phyloP scores from a whole-genome alignment of 345 rosid species.

The Syzygium jambos region DNA sequence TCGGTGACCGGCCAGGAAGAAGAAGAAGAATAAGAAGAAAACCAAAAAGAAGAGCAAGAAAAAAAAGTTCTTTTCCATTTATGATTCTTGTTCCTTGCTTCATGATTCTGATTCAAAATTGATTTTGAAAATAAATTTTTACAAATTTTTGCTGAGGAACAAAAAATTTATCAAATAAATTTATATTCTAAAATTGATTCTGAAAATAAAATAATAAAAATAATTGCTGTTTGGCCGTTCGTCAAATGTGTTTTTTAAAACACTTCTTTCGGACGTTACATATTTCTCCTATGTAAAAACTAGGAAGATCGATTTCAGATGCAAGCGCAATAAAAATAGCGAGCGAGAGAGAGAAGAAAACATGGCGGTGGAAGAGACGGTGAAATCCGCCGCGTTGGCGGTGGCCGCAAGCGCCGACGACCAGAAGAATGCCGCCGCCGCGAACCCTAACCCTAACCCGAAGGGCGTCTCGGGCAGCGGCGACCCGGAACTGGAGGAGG shows the following conservation, averaged over 20 bases:
- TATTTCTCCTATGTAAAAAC: background rate
- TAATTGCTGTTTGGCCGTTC: too few species aligned
- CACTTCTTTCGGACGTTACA: background rate
- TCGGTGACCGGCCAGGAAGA: too few species aligned
- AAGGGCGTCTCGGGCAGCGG: background rate
- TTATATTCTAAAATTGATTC: too few species aligned
- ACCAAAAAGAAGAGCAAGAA: too few species aligned
- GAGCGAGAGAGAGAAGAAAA: background rate
- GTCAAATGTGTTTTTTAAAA: background rate
- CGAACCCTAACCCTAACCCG: background rate
- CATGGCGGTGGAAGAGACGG: conserved; percentile 9
- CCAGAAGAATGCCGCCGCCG: background rate
- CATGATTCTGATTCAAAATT: too few species aligned
- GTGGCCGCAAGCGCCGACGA: background rate
- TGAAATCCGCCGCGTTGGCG: background rate
- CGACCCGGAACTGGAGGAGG: conserved; percentile 2
- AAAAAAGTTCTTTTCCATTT: too few species aligned
- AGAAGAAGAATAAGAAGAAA: too few species aligned
- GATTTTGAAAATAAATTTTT: too few species aligned
- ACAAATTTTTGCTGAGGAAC: too few species aligned
- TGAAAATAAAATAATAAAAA: too few species aligned
- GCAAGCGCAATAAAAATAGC: background rate
- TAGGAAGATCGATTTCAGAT: background rate
- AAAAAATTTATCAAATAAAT: too few species aligned
- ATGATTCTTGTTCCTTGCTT: too few species aligned